Base-by-base conservation (phyloP, 345 rosid genomes). In the Linum tenue region DNA sequence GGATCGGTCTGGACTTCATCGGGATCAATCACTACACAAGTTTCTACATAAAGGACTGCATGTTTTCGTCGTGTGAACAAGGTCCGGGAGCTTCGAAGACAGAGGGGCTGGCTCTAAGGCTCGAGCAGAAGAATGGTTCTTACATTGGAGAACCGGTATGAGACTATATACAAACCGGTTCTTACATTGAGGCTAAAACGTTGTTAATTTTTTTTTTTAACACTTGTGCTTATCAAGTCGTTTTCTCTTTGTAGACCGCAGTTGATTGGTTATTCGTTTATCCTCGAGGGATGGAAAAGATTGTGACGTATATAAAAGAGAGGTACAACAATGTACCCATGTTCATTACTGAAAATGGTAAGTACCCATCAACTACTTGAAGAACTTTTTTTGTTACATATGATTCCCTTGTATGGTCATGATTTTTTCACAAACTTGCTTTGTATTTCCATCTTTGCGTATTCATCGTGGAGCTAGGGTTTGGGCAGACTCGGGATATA, bases 11-110 rank as follows among this genome's bases (percentile, higher is more conserved):
- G 37, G 84, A 88, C 72, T 88, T 88, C 75, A 80, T 84, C 12
- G 90, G 96, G 51, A 62, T 88, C 37, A 88, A 88, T 70, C 86
- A 86, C 57, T 88, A 88, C 17, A 86, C 74, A 2, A 79, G 85
- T 73, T 78, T 69, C 71, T 88, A 86, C 53, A 72, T 73, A 0
- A 71, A 82, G 68, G 92, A 84, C 72, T 84, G 96, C 80, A 62
- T 80, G 9, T 78, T 74, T 69, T 68, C 86, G 3, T 0, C 14
- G n/a, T 85, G 91, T 65, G 80, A 81, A 53, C 73, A 78, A 22
- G 87, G 85, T 51, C 66, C 72, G 16, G 92, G 88, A 59, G 68
- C 70, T 42, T 71, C 90, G 3, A 78, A 65, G 67, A 70, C 80
- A 42, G 85, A 84, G 79, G 90, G 86, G 11, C 76, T 73, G 17